Base-by-base conservation (phyloP, 768 basidiomycete genomes). In the Artomyces pyxidatus region DNA sequence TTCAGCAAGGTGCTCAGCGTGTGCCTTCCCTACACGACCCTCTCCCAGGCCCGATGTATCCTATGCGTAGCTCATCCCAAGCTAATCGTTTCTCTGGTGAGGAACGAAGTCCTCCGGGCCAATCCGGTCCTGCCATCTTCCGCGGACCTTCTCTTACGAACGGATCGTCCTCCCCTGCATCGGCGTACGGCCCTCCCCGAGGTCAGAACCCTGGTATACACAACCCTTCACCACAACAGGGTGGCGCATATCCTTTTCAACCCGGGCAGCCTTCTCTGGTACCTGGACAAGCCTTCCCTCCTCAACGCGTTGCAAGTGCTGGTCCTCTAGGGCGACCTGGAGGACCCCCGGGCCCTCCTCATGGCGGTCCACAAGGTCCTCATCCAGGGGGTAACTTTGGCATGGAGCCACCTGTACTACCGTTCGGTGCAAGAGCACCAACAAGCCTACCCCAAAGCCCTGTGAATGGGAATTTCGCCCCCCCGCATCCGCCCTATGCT, bases 1-100 rank as follows among this genome's bases (percentile, higher is more conserved):
- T 62, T 17, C 66, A 62, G 43, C 62, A 59, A 48, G 63, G 58
- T 19, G 54, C 49, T 27, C 17, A 48, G 30, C 45, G 43, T 41
- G 26, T 51, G 45, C 57, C 61, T 37, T 46, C 56, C 8, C 39
- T 56, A 21, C 58, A 64, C 14, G 56, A 58, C 29, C 53, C 49
- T 19, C 52, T 54, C 26, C 45, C 59, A 9, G 49, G 30, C n/a
- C 51, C 48, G 7, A 30, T 35, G 10, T 23, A 54, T 27, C 58
- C 61, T n/a, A 44, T 52, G 28, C 65, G 58, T 47, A 54, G 55
- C 48, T 61, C 61, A 32, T 64, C 65, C 14, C 42, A 48, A 19
- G 50, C 46, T 16, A 16, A 37, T 35, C 12, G 12, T 11, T 12
- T 5, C 32, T 8, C 32, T 35, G 32, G 32, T 0, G 7, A 35